A percentile compares a stretch with the other conserved stretches of the same genome.
These are phyloP conservation scores for Dictyostelium discoideum DNA, from an alignment of 78 protist genomes.

Conservation along the genomic window dicty_2.7 NC_007089.4:1475001-1475500, in stretches of 20 bases:
- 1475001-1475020: constrained; percentile 31
- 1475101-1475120: constrained; percentile 33
- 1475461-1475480: constrained; percentile 59
- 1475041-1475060: constrained; percentile 60
- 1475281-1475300: constrained; percentile 16
- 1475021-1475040: constrained; percentile 52
- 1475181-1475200: constrained; percentile 25
- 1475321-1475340: background rate
- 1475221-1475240: constrained; percentile 74
- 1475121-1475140: constrained; percentile 60
- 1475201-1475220: constrained; percentile 19
- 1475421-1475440: constrained; percentile 63
- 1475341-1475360: background rate
- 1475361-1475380: background rate
- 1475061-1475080: constrained; percentile 12
- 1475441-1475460: constrained; percentile 62
- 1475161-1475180: constrained; percentile 76
- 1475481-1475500: constrained; percentile 55
- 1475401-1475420: constrained; percentile 68
- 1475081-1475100: constrained; percentile 22
- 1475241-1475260: constrained; percentile 38
- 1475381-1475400: constrained; percentile 71
- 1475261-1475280: constrained; percentile 45
- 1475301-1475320: constrained; percentile 70
- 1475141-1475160: constrained; percentile 22